Percentiles rank a stretch among this genome's conserved stretches.
Evolutionary conservation across 805 yeast genomes (phyloP).

Genomic region (Sugiyamaella smithiae): DNA sequence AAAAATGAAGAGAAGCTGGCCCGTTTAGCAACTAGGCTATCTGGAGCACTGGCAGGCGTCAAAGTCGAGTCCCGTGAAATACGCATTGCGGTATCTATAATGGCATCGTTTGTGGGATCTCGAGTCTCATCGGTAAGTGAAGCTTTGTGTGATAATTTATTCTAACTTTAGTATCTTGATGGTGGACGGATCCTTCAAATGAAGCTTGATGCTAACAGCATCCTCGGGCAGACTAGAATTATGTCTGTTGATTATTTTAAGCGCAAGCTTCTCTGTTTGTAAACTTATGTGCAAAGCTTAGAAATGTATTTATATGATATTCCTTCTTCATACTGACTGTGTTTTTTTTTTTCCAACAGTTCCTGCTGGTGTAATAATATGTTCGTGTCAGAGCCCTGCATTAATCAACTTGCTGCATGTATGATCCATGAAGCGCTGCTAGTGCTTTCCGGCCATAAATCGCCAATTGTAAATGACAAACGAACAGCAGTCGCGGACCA

Average conservation of each 20-base stretch:
- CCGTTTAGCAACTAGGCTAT: slow-evolving; percentile 8
- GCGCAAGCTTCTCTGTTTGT: neutral
- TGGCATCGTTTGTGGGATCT: slow-evolving; percentile 29
- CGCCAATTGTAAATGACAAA: slow-evolving; percentile 15
- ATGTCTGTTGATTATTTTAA: slow-evolving; percentile 22
- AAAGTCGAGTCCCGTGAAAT: slow-evolving; percentile 13
- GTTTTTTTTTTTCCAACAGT: neutral
- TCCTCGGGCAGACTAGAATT: slow-evolving; percentile 18
- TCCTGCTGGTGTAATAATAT: no score
- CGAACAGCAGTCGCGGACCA: slow-evolving; percentile 2
- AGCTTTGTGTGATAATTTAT: slow-evolving; percentile 13
- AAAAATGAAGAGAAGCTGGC: slow-evolving; percentile 6
- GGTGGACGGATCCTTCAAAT: slow-evolving; percentile 19
- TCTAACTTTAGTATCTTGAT: slow-evolving; percentile 15
- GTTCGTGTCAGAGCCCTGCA: no score
- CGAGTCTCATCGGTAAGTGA: slow-evolving; percentile 10
- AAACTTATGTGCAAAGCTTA: neutral
- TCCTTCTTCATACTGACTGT: neutral
- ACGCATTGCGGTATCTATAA: slow-evolving; percentile 28
- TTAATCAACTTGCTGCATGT: neutral
- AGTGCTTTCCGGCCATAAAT: slow-evolving; percentile 24
- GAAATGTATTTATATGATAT: slow-evolving; percentile 1
- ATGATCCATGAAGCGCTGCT: slow-evolving; percentile 29
- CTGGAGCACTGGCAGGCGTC: slow-evolving; percentile 13
- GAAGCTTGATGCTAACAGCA: slow-evolving; percentile 20